These are phyloP conservation scores for Hansfordia pulvinata DNA, from an alignment of 2,329 filamentous ascomycete genomes.

Conservation along the genomic window DNA sequence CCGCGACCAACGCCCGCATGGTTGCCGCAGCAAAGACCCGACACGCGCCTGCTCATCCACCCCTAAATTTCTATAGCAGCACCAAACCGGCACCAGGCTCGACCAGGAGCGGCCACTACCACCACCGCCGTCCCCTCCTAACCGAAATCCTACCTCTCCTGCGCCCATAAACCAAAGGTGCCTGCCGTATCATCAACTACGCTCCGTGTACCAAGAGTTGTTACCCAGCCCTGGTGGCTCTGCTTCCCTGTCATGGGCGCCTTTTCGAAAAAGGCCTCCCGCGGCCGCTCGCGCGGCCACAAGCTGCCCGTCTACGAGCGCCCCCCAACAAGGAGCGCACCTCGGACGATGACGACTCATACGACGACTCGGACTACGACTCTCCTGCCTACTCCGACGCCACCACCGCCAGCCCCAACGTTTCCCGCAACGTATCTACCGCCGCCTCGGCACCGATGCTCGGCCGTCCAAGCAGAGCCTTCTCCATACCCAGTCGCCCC, in stretches of 20 bases:
- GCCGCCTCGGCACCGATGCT: conserved; percentile 26
- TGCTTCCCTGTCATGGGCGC: conserved; percentile 27
- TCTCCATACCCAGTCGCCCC: conserved; percentile 16
- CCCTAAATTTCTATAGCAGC: no score
- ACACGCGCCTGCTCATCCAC: no score
- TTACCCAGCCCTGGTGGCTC: background rate
- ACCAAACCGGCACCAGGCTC: no score
- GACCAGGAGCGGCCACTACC: no score
- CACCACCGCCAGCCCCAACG: conserved; percentile 30
- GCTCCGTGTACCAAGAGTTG: no score
- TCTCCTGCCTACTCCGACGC: conserved; percentile 21
- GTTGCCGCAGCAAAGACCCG: no score
- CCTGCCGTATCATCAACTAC: no score
- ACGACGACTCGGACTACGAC: conserved; percentile 25
- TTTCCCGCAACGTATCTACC: conserved; percentile 40
- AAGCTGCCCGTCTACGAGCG: conserved; percentile 38
- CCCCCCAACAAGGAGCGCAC: conserved; percentile 32
- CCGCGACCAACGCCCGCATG: no score
- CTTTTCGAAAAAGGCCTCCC: conserved; percentile 29
- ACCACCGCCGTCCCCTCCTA: no score
- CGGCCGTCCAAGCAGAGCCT: conserved; percentile 27
- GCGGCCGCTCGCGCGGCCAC: conserved; percentile 25
- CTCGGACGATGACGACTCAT: conserved; percentile 31
- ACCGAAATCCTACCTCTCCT: no score
- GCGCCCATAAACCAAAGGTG: no score